Base-by-base conservation (phyloP, 2,329 filamentous ascomycete genomes). In the Colletotrichum sp. region DNA sequence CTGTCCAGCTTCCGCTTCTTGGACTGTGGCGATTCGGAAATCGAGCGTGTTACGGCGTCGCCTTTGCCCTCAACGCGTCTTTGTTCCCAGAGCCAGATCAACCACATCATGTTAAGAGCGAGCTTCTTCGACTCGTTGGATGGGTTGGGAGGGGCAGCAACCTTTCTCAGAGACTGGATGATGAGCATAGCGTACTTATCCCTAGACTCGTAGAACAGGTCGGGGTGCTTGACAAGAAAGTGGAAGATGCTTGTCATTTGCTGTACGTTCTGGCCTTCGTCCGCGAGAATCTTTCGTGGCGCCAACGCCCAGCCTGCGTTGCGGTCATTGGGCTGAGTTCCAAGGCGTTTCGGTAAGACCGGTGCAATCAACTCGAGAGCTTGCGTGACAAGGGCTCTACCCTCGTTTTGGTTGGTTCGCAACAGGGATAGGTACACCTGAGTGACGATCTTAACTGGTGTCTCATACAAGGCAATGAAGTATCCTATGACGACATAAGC, bases 211-310 rank as follows among this genome's bases (percentile, higher is more conserved):
- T 98, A 99, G 86, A 99, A 99, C 6, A 99, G 88, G 80, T 97
- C 94, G 0, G 96, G 94, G 82, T 99, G 96, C 72, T 95, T 92
- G 44, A 98, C 96, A 39, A 99, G 89, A 85, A 99, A 99, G 81
- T 98, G 94, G 87, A 98, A 98, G 80, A 99, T 98, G 86, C 94
- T 97, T 69, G 96, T 98, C 86, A 98, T 94, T 85, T 98, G 97
- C 84, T 98, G 96, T 63, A 96, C 90, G 80, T 99, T 99, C 77
- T 97, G 95, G 30, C 95, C 96, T 84, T 99, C 97, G 82, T 99
- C 98, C 5, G 95, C 93, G 27, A 99, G 87, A 32, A 99, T 98
- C 70, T 96, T 95, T 57, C 96, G 92, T 34, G 97, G 96, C 78
- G 96, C 95, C 78, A 95, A 93, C 9, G 96, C 95, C 97, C 96